Evolutionary conservation across 306 rosid species (phyloP).

Genomic region (Spatholobus suberectus): DNA sequence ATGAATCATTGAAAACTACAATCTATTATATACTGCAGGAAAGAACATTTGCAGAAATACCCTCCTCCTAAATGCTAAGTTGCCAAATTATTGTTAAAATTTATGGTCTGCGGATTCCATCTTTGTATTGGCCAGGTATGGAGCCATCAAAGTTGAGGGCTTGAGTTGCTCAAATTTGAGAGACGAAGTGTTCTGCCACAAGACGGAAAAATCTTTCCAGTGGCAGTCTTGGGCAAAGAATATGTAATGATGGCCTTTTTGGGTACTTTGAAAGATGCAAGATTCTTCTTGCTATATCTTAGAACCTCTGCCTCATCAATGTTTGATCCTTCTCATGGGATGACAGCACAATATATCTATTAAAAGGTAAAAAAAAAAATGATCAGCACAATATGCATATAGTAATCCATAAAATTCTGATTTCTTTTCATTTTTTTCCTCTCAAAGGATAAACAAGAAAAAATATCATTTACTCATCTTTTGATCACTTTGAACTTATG

Average conservation of each 20-base stretch:
- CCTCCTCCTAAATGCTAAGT: neutral
- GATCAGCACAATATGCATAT: neutral
- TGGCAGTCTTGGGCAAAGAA: constrained; percentile 82
- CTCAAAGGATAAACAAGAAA: neutral
- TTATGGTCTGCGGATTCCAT: neutral
- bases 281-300: constrained; percentile 72
- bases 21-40: neutral
- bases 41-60: neutral
- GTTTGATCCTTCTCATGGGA: constrained; percentile 66
- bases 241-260: constrained; percentile 73
- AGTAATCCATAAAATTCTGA: too few species aligned
- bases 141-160: constrained; percentile 39
- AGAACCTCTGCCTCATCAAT: constrained; percentile 61
- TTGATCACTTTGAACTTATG: neutral
- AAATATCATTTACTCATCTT: neutral
- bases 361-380: neutral
- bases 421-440: neutral
- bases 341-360: constrained; percentile 85
- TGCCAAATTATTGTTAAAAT: neutral
- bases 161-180: constrained; percentile 51
- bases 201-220: constrained; percentile 80
- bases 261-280: too few species aligned
- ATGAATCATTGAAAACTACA: constrained; percentile 3
- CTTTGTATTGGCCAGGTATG: too few species aligned
- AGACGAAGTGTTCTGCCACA: too few species aligned